Percentiles rank a stretch among this genome's conserved stretches.
phyloP scores from a whole-genome alignment of 2,329 filamentous ascomycete genomes.

The Amylocarpus encephaloides region DNA sequence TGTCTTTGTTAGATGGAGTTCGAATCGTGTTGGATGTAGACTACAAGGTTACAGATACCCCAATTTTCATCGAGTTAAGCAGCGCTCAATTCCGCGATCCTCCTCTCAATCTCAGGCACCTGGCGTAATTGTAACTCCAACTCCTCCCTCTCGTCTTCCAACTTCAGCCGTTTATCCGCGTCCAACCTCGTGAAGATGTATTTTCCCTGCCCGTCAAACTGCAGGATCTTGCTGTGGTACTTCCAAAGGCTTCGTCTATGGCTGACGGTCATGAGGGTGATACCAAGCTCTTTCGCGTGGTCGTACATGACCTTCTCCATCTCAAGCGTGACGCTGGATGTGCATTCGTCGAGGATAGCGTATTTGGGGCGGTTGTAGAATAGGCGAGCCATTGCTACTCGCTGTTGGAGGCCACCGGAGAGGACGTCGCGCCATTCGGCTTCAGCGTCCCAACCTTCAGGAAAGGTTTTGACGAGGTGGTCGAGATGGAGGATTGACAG shows the following conservation, averaged over 20 bases:
- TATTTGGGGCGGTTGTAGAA: slow-evolving; percentile 93
- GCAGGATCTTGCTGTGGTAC: slow-evolving; percentile 88
- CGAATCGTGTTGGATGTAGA: too few species aligned
- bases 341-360: slow-evolving; percentile 96
- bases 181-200: slow-evolving; percentile 88
- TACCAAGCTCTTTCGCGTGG: slow-evolving; percentile 81
- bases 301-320: slow-evolving; percentile 97
- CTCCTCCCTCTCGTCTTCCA: slow-evolving; percentile 97
- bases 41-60: too few species aligned
- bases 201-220: slow-evolving; percentile 91
- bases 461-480: slow-evolving; percentile 70
- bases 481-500: slow-evolving; percentile 77
- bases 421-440: slow-evolving; percentile 96
- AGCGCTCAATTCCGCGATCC: slow-evolving; percentile 71
- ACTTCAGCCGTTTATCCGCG: slow-evolving; percentile 72
- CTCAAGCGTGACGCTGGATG: slow-evolving; percentile 87
- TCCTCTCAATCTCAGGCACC: slow-evolving; percentile 80
- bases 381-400: slow-evolving; percentile 89
- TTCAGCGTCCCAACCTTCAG: slow-evolving; percentile 81
- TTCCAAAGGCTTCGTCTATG: slow-evolving; percentile 92
- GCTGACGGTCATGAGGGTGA: slow-evolving; percentile 94
- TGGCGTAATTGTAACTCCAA: slow-evolving; percentile 78
- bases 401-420: slow-evolving; percentile 87
- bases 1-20: too few species aligned
- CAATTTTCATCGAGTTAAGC: slow-evolving; percentile 9